Evolutionary conservation across 805 yeast species (phyloP), one percentile per base, ranked within the genome.

Genomic region (Jamesozyma rosinii): DNA sequence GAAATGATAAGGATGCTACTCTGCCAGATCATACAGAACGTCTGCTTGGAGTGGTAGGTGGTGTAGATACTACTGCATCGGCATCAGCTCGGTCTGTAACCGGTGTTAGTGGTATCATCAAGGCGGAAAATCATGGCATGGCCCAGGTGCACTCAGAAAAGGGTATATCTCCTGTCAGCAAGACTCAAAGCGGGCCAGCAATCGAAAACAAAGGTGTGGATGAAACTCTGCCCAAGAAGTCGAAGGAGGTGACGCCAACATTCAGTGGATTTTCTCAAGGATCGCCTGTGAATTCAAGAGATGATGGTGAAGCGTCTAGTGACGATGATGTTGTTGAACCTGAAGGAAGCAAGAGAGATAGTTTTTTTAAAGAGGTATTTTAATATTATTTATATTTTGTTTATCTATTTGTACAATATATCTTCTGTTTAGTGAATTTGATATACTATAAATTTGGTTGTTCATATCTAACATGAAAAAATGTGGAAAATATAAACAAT

Each of bases 191-290:
- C 5, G 33, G 33, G 5, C 14, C 33, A n/a, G 33, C 33, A 13
- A 30, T n/a, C 8, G n/a, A 5, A 5, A 30, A 6, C 13, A 30
- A 30, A 13, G n/a, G 14, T 14, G n/a, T 30, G n/a, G 17, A 5
- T 30, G 29, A 11, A 11, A 24, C 29, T 8, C 29, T 11, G 11
- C 9, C 14, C 14, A n/a, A 13, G n/a, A 30, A 5, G 9, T 11
- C 33, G n/a, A 30, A 30, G n/a, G 33, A 30, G n/a, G 19, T 22
- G 2, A 44, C 42, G 15, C 53, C 53, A 6, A 47, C 59, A 13
- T 57, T 55, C 36, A 57, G 59, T 42, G 59, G 59, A 13, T 58
- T 55, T 31, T 56, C 58, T 13, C 61, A 57, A 42, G 57, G 53
- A 13, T 49, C 57, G 17, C 5, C 6, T 14, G n/a, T 11, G n/a